phyloP scores from a whole-genome alignment of 2,329 filamentous ascomycete species.

The Aspergillus neotritici region DNA sequence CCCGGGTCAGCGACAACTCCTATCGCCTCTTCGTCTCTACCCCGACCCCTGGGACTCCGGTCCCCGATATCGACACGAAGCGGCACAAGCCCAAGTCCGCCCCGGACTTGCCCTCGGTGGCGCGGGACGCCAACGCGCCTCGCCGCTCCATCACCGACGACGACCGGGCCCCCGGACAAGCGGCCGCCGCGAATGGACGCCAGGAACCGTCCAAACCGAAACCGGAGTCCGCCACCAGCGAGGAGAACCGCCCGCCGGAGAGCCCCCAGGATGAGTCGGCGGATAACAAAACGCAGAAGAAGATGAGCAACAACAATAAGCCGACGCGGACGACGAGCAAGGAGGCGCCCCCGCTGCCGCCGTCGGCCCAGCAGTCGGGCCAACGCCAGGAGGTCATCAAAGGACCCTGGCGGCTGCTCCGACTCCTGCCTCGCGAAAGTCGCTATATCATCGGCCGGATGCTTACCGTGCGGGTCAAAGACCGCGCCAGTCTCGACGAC shows the following conservation, averaged over 20 bases:
- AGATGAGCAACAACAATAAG: slow-evolving; percentile 17
- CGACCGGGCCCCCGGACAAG: slow-evolving; percentile 7
- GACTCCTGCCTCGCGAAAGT: slow-evolving; percentile 81
- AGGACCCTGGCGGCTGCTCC: slow-evolving; percentile 83
- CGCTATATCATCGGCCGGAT: slow-evolving; percentile 85
- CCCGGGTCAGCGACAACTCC: slow-evolving; percentile 84
- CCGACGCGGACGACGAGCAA: slow-evolving; percentile 35
- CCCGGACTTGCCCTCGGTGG: slow-evolving; percentile 28
- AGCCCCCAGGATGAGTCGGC: slow-evolving; percentile 23
- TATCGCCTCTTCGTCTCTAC: slow-evolving; percentile 87
- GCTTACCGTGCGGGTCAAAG: slow-evolving; percentile 80
- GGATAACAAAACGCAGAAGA: slow-evolving; percentile 15
- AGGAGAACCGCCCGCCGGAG: slow-evolving; percentile 22
- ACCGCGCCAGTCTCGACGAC: slow-evolving; percentile 77
- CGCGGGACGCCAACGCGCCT: slow-evolving; percentile 19
- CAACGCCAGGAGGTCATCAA: slow-evolving; percentile 69
- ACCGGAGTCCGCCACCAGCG: slow-evolving; percentile 17
- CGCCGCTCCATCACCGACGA: slow-evolving; percentile 16
- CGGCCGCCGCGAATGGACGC: slow-evolving; percentile 10
- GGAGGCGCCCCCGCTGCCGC: slow-evolving; percentile 33
- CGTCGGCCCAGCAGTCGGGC: slow-evolving; percentile 20
- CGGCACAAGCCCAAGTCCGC: slow-evolving; percentile 33
- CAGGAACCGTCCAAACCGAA: slow-evolving; percentile 18
- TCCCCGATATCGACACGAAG: slow-evolving; percentile 37
- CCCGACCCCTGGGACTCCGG: slow-evolving; percentile 63